phyloP scores from a whole-genome alignment of 2,329 filamentous ascomycete genomes.

The Cladosporium sp. region DNA sequence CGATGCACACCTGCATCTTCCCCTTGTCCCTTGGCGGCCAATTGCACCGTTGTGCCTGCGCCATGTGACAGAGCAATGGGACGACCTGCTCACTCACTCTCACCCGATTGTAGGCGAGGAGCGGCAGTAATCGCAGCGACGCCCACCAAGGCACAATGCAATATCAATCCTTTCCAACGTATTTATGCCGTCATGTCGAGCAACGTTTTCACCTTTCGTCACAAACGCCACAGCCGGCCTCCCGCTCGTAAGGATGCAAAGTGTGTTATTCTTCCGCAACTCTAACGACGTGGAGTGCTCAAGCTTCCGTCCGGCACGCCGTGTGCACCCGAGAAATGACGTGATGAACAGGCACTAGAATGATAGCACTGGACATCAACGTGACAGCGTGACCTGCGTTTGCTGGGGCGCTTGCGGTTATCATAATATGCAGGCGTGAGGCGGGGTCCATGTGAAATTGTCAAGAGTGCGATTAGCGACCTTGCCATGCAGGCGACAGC shows the following conservation, averaged over 20 bases:
- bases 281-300: conserved; percentile 1
- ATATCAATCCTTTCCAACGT: background rate
- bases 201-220: conserved; percentile 7
- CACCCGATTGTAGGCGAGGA: conserved; percentile 4
- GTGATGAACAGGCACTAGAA: background rate
- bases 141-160: background rate
- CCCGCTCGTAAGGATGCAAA: conserved; percentile 4
- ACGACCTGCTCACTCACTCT: background rate
- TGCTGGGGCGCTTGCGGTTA: background rate
- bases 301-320: conserved; percentile 3
- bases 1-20: conserved; percentile 6
- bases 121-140: background rate
- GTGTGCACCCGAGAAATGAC: conserved; percentile 7
- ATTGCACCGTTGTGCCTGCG: conserved; percentile 8
- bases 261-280: conserved; percentile 3
- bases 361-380: background rate
- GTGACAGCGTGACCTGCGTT: background rate
- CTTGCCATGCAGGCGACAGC: no score
- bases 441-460: background rate
- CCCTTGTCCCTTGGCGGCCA: background rate
- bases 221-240: conserved; percentile 8
- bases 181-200: background rate
- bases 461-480: background rate
- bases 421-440: background rate
- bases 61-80: conserved; percentile 6